These are phyloP conservation scores for Candida oleophila DNA, from an alignment of 805 yeast genomes.

Conservation along the genomic window DNA sequence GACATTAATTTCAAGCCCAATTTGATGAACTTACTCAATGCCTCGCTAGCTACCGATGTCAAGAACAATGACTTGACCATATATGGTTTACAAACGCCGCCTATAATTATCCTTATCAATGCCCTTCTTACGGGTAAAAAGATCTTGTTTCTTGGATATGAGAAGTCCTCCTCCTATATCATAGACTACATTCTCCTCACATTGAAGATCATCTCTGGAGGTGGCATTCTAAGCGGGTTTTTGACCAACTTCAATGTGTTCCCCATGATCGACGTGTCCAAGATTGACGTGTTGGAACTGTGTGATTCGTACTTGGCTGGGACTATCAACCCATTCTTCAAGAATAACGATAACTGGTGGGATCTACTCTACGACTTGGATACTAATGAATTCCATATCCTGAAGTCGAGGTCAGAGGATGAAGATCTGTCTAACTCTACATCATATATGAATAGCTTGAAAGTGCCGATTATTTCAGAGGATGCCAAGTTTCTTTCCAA, in stretches of 20 bases:
- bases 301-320: constrained; percentile 55
- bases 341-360: constrained; percentile 53
- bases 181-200: constrained; percentile 39
- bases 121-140: constrained; percentile 39
- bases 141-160: constrained; percentile 38
- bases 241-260: constrained; percentile 41
- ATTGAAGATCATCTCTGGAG: constrained; percentile 41
- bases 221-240: constrained; percentile 42
- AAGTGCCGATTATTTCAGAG: constrained; percentile 41
- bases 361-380: constrained; percentile 65
- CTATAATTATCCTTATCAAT: constrained; percentile 34
- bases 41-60: constrained; percentile 31
- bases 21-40: constrained; percentile 32
- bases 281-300: constrained; percentile 47
- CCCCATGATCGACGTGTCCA: constrained; percentile 63
- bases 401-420: constrained; percentile 1
- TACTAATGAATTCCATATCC: constrained; percentile 33
- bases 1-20: constrained; percentile 42
- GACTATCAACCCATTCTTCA: constrained; percentile 65
- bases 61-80: constrained; percentile 49
- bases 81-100: constrained; percentile 55
- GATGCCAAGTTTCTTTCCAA: constrained; percentile 45
- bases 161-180: constrained; percentile 42
- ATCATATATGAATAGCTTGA: constrained; percentile 13
- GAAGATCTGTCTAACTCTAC: neutral